A percentile compares a stretch with the other conserved stretches of the same genome.
These are phyloP conservation scores for Pestalotiopsis sp. DNA, from an alignment of 2,329 filamentous ascomycete species.

Conservation along the genomic window DNA sequence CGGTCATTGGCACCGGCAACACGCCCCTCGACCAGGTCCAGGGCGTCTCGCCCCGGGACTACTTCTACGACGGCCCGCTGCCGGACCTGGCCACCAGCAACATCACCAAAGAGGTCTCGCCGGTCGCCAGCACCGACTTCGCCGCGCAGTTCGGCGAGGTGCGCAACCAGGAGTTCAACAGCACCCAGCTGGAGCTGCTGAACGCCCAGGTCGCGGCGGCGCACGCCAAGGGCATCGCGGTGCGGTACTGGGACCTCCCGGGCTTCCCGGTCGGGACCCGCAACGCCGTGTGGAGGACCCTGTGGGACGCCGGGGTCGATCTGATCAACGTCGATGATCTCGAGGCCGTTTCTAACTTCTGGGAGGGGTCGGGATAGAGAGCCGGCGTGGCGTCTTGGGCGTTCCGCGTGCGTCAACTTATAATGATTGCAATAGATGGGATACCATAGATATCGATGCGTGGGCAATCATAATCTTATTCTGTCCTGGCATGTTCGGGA, in stretches of 20 bases:
- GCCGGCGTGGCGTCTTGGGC: neutral
- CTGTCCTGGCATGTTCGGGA: no score
- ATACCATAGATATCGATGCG: no score
- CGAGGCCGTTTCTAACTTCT: conserved; percentile 42
- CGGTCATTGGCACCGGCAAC: conserved; percentile 67
- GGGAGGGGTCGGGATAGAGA: conserved; percentile 5
- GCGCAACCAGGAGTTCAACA: conserved; percentile 38
- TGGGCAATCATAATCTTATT: no score
- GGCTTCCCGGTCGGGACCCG: conserved; percentile 60
- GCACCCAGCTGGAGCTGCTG: conserved; percentile 51
- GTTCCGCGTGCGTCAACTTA: no score
- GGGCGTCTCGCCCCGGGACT: conserved; percentile 53
- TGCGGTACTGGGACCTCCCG: conserved; percentile 66
- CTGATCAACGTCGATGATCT: conserved; percentile 68
- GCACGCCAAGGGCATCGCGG: conserved; percentile 57
- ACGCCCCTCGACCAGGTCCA: conserved; percentile 57
- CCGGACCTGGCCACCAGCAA: conserved; percentile 23
- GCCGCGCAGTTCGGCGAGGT: conserved; percentile 39
- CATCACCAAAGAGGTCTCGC: conserved; percentile 26
- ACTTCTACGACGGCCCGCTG: conserved; percentile 57
- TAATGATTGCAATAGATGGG: no score
- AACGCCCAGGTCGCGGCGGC: conserved; percentile 54
- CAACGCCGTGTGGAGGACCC: conserved; percentile 58
- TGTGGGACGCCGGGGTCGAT: conserved; percentile 60
- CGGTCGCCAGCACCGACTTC: conserved; percentile 35